A percentile compares a stretch with the other conserved stretches of the same genome.
Evolutionary conservation across 2,329 filamentous ascomycete genomes (phyloP).

Genomic region (Cyphellophora attinorum): DNA sequence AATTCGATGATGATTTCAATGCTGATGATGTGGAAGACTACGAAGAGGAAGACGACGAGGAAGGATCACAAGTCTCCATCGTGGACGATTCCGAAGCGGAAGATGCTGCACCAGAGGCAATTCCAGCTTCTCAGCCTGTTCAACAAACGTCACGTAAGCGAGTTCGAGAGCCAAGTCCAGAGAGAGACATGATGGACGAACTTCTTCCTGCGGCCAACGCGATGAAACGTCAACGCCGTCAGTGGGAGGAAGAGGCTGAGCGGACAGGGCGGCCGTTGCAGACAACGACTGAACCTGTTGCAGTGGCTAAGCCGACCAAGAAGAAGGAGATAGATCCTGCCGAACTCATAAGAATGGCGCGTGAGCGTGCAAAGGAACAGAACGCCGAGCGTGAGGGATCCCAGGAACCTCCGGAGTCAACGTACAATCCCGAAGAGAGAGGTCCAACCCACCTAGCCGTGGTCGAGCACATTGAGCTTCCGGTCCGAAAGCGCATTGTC

Average conservation of each 20-base stretch:
- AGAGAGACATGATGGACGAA: constrained; percentile 46
- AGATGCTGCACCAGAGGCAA: neutral
- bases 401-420: constrained; percentile 45
- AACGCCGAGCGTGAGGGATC: constrained; percentile 54
- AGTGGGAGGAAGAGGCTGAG: constrained; percentile 39
- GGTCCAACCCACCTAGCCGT: constrained; percentile 52
- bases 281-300: constrained; percentile 15
- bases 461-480: constrained; percentile 66
- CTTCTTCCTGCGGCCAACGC: constrained; percentile 68
- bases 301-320: constrained; percentile 11
- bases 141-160: constrained; percentile 18
- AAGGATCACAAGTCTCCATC: neutral
- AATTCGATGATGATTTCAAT: constrained; percentile 57
- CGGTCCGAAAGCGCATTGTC: constrained; percentile 22
- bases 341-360: constrained; percentile 48
- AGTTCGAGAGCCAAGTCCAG: constrained; percentile 20
- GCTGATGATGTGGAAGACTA: constrained; percentile 18
- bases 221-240: constrained; percentile 68
- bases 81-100: constrained; percentile 5
- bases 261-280: constrained; percentile 23
- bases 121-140: neutral
- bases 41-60: constrained; percentile 11
- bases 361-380: constrained; percentile 44
- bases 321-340: constrained; percentile 58
- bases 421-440: constrained; percentile 57